Base-by-base conservation (phyloP, 2,329 filamentous ascomycete species). In the Paraconiothyrium sp. region DNA sequence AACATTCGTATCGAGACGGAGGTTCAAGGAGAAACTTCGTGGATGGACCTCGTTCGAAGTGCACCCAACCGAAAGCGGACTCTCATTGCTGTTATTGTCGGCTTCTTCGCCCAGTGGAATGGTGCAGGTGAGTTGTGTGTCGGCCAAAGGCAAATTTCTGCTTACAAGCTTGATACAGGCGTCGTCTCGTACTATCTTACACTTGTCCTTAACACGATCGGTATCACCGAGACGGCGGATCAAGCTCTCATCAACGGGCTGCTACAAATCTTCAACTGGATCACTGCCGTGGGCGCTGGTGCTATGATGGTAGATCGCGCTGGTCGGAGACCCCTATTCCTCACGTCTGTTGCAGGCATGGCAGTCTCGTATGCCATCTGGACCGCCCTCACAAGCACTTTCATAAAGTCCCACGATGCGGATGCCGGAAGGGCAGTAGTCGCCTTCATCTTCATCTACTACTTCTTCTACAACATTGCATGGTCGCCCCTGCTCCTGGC, bases 61-160 rank as follows among this genome's bases (percentile, higher is more conserved):
- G 83, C 80, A 67, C 88, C 88, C 16, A 90, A 91, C 81, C 83
- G 88, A 39, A 88, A 87, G 79, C 84, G 89, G 2, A 79, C 90
- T 47, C 82, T 84, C 30, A 85, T 91, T 54, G 82, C 89, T 30
- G 76, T 90, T 35, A 88, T 85, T 0, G 82, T 90, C 13, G 89
- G 88, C 62, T 76, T 90, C 67, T 89, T 90, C 66, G 88, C 87
- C 1, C 88, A 90, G 74, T 91, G 88, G 75, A 87, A 84, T 50
- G 89, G 89, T 22, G 16, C 14, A 22, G 41, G 41, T 22, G 27
- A 30, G 27, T 30, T 30, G 6, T 30, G 27, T 30, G 27, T 30
- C 27, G 27, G 27, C 27, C 27, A 30, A 30, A 30, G 27, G 27
- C 27, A 30, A 6, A 6, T 6, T 4, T 30, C 2, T 30, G 27